Evolutionary conservation across 83 land plant species (phyloP), one percentile per base, ranked within the genome.

Genomic region (Picea abies): DNA sequence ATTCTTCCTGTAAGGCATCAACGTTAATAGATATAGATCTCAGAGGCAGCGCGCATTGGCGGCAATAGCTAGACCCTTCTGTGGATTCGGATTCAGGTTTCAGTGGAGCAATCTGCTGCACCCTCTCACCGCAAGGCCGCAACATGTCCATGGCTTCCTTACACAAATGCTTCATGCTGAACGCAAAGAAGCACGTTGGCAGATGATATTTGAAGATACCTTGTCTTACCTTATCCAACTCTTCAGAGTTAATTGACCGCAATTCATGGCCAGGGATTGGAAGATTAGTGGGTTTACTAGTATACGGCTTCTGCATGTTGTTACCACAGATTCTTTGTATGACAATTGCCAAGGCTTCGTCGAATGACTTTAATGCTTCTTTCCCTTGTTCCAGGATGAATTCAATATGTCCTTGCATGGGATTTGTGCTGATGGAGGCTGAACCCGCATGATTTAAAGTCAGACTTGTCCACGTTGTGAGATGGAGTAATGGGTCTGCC

Each of bases 181-280:
- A 94, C 5, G 92, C 58, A 82, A 94, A 92, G 88, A 94, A 94
- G 49, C 84, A 60, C 11, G 87, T 84, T 17, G 94, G 84, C 0
- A 87, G 70, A 11, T 39, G 44, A 11, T 76, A 76, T 35, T 89
- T 39, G 20, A 82, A 72, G 65, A 70, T 79, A 29, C 60, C 11
- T 76, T 75, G 11, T 41, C 22, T n/a, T 52, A 63, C 63, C 22
- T 75, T n/a, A 75, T 87, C 85, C 26, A 86, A 84, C 63, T 85
- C 81, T 35, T 26, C 79, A 23, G n/a, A 37, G 11, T 49, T 49
- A 49, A 11, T 10, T 35, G 37, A 16, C 0, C 2, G 44, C 25
- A 37, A 16, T 58, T 61, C 84, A 60, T 29, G 58, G 16, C 20
- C 19, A 1, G 22, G 15, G 23, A 22, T 11, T 17, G 17, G 82